A percentile compares a stretch with the other conserved stretches of the same genome.
phyloP scores from a whole-genome alignment of 371 early-diverging fungal genomes.

The Mortierella sp. region DNA sequence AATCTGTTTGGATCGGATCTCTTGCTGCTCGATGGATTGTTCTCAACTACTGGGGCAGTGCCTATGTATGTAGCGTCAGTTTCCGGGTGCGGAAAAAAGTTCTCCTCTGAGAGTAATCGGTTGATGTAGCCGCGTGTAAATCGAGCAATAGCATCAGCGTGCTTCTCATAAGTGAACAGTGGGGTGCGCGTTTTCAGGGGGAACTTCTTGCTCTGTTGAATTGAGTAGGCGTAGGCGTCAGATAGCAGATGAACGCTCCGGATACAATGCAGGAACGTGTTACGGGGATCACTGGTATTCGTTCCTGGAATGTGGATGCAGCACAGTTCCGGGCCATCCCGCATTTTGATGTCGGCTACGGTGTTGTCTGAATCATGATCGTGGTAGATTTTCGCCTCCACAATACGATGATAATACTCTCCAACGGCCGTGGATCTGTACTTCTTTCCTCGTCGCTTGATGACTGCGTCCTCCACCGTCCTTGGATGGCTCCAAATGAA shows the following conservation, averaged over 20 bases:
- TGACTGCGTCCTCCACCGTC: neutral
- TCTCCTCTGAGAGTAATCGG: too few relatives aligned
- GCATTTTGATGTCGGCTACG: constrained; percentile 25
- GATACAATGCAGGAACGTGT: constrained; percentile 24
- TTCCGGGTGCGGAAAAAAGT: too few relatives aligned
- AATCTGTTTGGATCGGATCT: too few relatives aligned
- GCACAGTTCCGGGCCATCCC: constrained; percentile 12
- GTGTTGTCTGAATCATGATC: constrained; percentile 15
- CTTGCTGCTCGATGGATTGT: too few relatives aligned
- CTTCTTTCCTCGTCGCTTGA: neutral
- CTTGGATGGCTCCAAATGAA: constrained; percentile 47
- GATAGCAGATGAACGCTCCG: constrained; percentile 28
- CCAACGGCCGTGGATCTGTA: constrained; percentile 18
- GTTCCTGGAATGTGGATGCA: constrained; percentile 28
- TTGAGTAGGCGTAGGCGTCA: too few relatives aligned
- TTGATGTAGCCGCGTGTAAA: too few relatives aligned
- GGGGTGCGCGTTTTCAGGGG: too few relatives aligned
- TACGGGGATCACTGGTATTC: constrained; percentile 12
- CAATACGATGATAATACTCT: constrained; percentile 24
- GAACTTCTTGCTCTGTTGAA: too few relatives aligned
- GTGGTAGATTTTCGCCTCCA: constrained; percentile 9
- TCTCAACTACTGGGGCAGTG: too few relatives aligned
- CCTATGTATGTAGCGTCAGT: too few relatives aligned
- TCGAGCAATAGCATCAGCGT: too few relatives aligned
- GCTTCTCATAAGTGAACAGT: too few relatives aligned